These are phyloP conservation scores for Podaxis carcinomalis DNA, from an alignment of 768 basidiomycete species.

Conservation along the genomic window DNA sequence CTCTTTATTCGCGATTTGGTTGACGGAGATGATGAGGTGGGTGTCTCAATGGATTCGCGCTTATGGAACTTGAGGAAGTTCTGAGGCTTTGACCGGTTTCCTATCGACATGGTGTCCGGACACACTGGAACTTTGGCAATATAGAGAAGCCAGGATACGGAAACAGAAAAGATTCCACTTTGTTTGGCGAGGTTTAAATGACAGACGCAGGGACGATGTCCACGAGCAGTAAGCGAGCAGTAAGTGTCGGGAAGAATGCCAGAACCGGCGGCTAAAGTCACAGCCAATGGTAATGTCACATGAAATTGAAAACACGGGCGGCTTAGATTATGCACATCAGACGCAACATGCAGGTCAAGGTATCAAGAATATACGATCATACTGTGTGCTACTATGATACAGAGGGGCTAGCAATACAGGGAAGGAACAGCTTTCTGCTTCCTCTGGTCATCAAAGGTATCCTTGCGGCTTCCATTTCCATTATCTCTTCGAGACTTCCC, in stretches of 20 bases:
- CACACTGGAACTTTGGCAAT: background rate
- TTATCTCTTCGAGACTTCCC: background rate
- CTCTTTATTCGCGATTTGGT: slow-evolving; percentile 42
- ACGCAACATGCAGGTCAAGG: background rate
- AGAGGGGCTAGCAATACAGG: background rate
- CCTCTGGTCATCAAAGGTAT: background rate
- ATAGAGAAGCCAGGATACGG: background rate
- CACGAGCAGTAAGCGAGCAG: background rate
- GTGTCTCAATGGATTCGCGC: background rate
- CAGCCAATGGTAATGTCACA: background rate
- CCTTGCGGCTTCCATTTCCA: background rate
- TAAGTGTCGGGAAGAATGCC: background rate
- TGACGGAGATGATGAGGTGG: slow-evolving; percentile 15
- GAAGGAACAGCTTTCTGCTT: slow-evolving; percentile 4
- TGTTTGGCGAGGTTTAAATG: too few relatives aligned
- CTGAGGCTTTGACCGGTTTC: background rate
- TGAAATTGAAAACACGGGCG: background rate
- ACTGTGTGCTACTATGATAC: background rate
- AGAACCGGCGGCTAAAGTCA: background rate
- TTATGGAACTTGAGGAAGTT: slow-evolving; percentile 4
- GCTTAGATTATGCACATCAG: too few relatives aligned
- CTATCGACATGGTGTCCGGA: background rate
- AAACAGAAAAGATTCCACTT: background rate
- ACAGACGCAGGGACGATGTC: background rate
- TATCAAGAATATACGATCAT: background rate